These are phyloP conservation scores for Penicillium sp. DNA, from an alignment of 2,329 filamentous ascomycete genomes.

Conservation along the genomic window DNA sequence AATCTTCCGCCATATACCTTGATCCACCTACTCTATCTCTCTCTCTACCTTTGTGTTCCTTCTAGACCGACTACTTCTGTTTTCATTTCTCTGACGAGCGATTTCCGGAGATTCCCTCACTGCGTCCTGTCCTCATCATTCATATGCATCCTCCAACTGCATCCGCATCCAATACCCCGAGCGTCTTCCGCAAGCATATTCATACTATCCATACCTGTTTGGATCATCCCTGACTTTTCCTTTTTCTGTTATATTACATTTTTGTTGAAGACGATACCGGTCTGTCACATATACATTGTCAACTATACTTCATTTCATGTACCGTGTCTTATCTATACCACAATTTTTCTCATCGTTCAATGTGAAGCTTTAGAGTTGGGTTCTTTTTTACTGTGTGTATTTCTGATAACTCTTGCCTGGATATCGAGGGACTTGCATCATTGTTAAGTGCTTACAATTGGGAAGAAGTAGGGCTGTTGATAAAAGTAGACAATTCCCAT, in stretches of 20 bases:
- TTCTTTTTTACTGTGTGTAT: neutral
- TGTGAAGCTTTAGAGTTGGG: neutral
- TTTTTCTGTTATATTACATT: neutral
- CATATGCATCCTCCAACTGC: neutral
- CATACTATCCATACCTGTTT: neutral
- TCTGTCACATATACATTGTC: neutral
- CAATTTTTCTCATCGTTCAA: neutral
- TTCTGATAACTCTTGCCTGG: neutral
- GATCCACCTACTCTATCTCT: neutral
- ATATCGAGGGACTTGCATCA: neutral
- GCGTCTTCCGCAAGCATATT: constrained; percentile 6
- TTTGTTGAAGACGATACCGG: constrained; percentile 9
- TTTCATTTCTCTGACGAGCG: neutral
- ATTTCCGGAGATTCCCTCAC: neutral
- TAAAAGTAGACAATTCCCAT: neutral
- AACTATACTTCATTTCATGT: neutral
- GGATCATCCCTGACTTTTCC: neutral
- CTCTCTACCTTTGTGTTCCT: neutral
- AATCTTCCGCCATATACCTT: neutral
- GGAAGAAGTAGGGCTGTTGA: neutral
- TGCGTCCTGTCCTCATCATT: neutral
- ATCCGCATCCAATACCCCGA: constrained; percentile 3
- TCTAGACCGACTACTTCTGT: neutral
- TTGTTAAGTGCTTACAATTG: no score
- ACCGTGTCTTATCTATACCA: neutral